phyloP scores from a whole-genome alignment of 306 rosid genomes.

The Acacia confusa region DNA sequence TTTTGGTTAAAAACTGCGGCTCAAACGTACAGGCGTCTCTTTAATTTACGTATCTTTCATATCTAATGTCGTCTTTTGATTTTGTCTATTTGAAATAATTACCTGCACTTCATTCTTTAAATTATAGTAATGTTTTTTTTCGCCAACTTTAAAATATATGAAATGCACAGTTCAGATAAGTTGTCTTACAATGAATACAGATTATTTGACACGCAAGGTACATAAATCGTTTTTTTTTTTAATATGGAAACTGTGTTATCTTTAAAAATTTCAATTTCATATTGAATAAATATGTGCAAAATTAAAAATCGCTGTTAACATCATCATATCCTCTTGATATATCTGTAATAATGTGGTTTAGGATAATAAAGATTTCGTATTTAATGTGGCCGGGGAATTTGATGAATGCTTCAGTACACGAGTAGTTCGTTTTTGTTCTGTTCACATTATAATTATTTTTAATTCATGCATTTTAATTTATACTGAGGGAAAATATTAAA shows the following conservation, averaged over 20 bases:
- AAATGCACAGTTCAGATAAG: background rate
- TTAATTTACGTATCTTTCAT: too few relatives aligned
- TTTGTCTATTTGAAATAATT: background rate
- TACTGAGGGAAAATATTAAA: background rate
- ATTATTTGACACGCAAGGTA: background rate
- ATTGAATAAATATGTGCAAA: background rate
- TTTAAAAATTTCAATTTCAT: background rate
- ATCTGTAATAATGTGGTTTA: conserved; percentile 15
- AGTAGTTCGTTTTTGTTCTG: background rate
- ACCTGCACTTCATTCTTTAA: background rate
- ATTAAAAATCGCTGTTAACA: background rate
- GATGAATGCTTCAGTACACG: conserved; percentile 4
- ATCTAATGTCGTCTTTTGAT: background rate
- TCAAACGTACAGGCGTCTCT: background rate
- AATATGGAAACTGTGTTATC: background rate
- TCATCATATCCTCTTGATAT: background rate
- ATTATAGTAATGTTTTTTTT: too few relatives aligned
- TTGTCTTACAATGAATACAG: background rate
- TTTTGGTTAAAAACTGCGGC: too few relatives aligned
- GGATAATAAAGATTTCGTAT: conserved; percentile 13
- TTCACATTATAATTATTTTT: background rate
- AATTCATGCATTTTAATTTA: background rate
- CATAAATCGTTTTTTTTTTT: background rate
- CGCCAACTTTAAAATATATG: background rate
- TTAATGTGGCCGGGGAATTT: background rate